Evolutionary conservation across 371 early-diverging fungal species (phyloP), one percentile per base, ranked within the genome.

Genomic region (Rhizopus delemar): DNA sequence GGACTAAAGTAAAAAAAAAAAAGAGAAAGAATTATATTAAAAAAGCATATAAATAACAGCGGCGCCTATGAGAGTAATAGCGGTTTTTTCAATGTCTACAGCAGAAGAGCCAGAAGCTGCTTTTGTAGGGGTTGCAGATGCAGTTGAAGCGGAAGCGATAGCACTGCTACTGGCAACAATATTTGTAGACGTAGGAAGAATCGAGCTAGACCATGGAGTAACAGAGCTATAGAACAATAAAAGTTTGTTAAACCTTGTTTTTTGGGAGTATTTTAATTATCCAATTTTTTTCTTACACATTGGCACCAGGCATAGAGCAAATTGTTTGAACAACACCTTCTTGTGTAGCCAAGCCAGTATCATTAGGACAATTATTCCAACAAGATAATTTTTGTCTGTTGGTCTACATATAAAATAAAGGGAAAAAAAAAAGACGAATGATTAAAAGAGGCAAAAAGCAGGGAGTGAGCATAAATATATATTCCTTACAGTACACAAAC

Each of bases 241-340:
- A n/a, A 34, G 8, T 12, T 13, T 28, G 33, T 43, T 29, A 1
- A 38, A 13, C 28, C 5, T 22, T 22, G 0, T 22, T 22, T 22
- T 22, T 22, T 22, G 22, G 22, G 22, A 22, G 22, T 22, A 22
- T 22, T 22, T 22, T 22, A 22, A 36, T 8, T n/a, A 12, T 16
- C 56, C 11, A 54, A 5, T 8, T 41, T 60, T 13, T 31, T 15
- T 48, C 69, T 54, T 69, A 69, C 69, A 64, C 69, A 58, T 64
- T 69, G 48, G 69, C 69, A 45, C 69, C 69, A 61, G 69, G 69
- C 59, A 64, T 61, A 8, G 69, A 63, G 56, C 69, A 69, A 6
- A 15, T 28, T 16, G 39, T 46, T 8, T 50, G 15, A 48, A 60
- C 61, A 29, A 61, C 7, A 32, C 53, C 58, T 54, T 60, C 49